A percentile compares a stretch with the other conserved stretches of the same genome.
Conservation (phyloP, 2,329 filamentous ascomycete genomes). For the Paraphoma chrysanthemicola region DNA sequence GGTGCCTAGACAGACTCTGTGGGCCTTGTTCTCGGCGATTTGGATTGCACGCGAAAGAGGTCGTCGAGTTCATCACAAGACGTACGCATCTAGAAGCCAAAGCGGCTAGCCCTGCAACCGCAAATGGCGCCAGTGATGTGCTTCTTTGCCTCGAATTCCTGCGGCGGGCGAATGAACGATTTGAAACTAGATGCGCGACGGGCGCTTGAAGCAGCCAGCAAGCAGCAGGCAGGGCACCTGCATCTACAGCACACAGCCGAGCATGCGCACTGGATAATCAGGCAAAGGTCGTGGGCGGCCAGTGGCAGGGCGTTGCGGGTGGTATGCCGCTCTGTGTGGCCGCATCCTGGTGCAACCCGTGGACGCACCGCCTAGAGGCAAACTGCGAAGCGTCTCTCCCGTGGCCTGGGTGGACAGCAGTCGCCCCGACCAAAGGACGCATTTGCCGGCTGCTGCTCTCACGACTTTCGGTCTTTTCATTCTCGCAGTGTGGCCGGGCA, state of each 20-base stretch:
- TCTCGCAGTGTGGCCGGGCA: too few species aligned
- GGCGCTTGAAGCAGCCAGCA: background rate
- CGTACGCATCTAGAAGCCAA: constrained; percentile 11
- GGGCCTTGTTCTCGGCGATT: background rate
- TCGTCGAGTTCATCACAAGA: constrained; percentile 13
- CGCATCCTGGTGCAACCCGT: too few species aligned
- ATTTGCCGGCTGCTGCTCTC: too few species aligned
- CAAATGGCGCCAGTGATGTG: constrained; percentile 11
- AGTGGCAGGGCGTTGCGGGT: background rate
- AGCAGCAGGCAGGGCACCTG: background rate
- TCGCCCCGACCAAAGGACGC: too few species aligned
- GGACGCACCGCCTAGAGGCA: too few species aligned
- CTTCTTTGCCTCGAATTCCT: background rate
- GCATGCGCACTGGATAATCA: background rate
- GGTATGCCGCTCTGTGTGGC: too few species aligned
- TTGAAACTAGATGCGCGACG: background rate
- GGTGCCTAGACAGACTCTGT: background rate
- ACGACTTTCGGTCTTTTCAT: too few species aligned
- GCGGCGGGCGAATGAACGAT: background rate
- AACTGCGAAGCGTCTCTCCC: too few species aligned
- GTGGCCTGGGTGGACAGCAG: too few species aligned
- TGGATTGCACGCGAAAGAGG: background rate
- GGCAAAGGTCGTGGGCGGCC: background rate
- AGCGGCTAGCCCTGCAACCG: constrained; percentile 12
- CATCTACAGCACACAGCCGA: background rate